These are phyloP conservation scores for Colletotrichum falcatum DNA, from an alignment of 2,329 filamentous ascomycete species.

Conservation along the genomic window DNA sequence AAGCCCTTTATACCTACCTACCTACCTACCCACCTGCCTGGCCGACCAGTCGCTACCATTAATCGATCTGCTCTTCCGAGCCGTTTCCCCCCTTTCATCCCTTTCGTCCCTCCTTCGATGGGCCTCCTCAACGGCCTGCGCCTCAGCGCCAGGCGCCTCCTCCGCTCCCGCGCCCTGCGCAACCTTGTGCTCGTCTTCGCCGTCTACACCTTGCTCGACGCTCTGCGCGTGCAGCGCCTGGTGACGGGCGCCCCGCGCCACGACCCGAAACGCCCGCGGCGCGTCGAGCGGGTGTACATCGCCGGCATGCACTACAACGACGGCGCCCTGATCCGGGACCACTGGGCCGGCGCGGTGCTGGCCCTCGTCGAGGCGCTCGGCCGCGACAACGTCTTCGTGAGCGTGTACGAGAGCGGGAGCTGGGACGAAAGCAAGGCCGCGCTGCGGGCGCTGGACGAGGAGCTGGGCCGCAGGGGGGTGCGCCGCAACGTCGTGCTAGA, in stretches of 20 bases:
- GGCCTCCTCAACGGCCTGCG: conserved; percentile 24
- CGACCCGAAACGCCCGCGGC: conserved; percentile 44
- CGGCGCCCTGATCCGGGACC: conserved; percentile 66
- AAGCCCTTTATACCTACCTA: neutral
- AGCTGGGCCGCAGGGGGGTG: conserved; percentile 65
- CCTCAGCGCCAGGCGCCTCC: conserved; percentile 50
- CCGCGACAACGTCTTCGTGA: conserved; percentile 74
- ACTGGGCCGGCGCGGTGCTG: conserved; percentile 73
- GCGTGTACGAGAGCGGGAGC: conserved; percentile 76
- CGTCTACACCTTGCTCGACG: conserved; percentile 54
- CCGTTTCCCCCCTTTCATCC: neutral
- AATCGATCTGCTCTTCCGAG: neutral
- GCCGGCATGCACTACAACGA: conserved; percentile 78
- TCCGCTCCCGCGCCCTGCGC: conserved; percentile 52
- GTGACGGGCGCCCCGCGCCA: conserved; percentile 26
- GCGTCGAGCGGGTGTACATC: conserved; percentile 69
- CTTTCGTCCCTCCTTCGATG: conserved; percentile 1
- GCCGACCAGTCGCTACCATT: neutral
- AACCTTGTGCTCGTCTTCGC: conserved; percentile 51
- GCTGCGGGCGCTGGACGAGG: conserved; percentile 66
- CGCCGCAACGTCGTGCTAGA: conserved; percentile 67
- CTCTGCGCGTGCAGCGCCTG: conserved; percentile 49
- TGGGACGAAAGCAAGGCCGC: conserved; percentile 76
- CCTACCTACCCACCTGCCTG: too few relatives aligned
- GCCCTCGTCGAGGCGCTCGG: conserved; percentile 69